Evolutionary conservation across 768 basidiomycete species (phyloP), one percentile per base, ranked within the genome.

Genomic region (Auriscalpium orientale): DNA sequence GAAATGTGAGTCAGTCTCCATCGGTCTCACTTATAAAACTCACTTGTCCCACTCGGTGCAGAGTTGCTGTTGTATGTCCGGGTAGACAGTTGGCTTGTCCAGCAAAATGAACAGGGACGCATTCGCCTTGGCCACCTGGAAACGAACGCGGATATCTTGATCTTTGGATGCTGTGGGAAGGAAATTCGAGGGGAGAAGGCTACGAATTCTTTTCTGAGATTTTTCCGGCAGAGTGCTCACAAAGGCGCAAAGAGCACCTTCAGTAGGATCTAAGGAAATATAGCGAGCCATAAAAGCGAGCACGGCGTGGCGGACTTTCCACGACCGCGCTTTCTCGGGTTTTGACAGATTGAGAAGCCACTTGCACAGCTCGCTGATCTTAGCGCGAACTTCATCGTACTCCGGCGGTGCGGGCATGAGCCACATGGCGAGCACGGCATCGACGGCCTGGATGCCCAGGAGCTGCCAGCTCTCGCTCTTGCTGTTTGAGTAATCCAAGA

Each of bases 71-170:
- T 73, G 77, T 53, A 89, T 74, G 5, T 67, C 62, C 2, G 68
- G 56, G 60, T 90, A 91, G 28, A 28, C 28, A 28, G 28, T 28
- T 5, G 28, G 7, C 28, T 28, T 28, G 28, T 28, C 28, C 28
- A 28, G 28, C 28, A 28, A 28, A 3, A 78, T 72, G 62, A 90
- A 84, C 22, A 89, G 66, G 8, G 74, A 74, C 34, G 84, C 78
- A 52, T 76, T 83, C n/a, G 79, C 68, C 13, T 76, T 71, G 1
- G 87, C 87, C 1, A 79, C 80, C 34, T 89, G 84, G 65, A 93
- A 88, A 15, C 95, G 83, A 47, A 97, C 87, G 35, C 93, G 82
- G 18, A 89, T 82, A 65, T 98, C 95, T 43, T 74, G 69, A 68
- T 98, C 89, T n/a, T 70, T 64, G 20, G 76, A 77, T 62, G 90